These are phyloP conservation scores for Brassica cretica DNA, from an alignment of 345 rosid genomes.

Conservation along the genomic window DNA sequence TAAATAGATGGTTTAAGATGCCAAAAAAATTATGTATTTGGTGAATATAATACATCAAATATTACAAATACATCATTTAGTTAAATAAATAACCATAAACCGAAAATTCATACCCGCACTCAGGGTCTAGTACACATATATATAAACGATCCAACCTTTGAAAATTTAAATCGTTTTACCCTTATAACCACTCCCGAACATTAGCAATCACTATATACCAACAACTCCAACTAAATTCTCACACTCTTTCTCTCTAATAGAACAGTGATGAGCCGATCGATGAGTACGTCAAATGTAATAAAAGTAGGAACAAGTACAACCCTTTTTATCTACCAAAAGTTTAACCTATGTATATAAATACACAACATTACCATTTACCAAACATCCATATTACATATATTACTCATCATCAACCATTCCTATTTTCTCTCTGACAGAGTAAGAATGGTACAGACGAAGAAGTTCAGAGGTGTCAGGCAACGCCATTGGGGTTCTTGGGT, in stretches of 20 bases:
- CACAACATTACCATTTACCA: conserved; percentile 36
- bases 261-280: neutral
- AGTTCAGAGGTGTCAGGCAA: conserved; percentile 93
- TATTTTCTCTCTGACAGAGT: conserved; percentile 41
- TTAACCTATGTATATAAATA: conserved; percentile 40
- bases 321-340: conserved; percentile 21
- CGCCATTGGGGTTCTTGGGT: conserved; percentile 97
- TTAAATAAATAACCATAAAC: too few species aligned
- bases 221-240: conserved; percentile 30
- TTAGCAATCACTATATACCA: neutral
- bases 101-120: too few species aligned
- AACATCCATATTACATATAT: conserved; percentile 38
- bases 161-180: neutral
- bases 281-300: conserved; percentile 10
- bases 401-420: conserved; percentile 31
- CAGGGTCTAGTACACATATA: too few species aligned
- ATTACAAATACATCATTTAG: too few species aligned
- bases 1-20: too few species aligned
- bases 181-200: neutral
- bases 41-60: too few species aligned
- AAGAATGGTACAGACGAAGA: conserved; percentile 76
- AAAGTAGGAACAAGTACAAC: conserved; percentile 31
- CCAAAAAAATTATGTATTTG: too few species aligned
- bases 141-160: neutral
- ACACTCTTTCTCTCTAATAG: neutral